phyloP scores from a whole-genome alignment of 192 early-diverging fungal species.

The Chytriomyces confervae region DNA sequence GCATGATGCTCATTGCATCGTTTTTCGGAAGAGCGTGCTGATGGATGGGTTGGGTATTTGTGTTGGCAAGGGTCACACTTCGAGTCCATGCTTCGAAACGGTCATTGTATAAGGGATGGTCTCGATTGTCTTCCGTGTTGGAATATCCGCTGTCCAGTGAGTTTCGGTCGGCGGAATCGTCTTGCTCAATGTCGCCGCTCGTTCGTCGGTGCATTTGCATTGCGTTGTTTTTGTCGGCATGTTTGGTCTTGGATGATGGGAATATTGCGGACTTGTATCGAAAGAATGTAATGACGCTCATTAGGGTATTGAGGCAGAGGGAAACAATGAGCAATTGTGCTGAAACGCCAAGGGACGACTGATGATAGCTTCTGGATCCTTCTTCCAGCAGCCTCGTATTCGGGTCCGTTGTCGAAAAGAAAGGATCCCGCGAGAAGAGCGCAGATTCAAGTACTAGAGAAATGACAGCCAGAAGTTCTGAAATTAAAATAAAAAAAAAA shows the following conservation, averaged over 20 bases:
- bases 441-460: not conserved
- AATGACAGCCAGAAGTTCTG: not conserved
- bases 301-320: not conserved
- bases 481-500: not conserved
- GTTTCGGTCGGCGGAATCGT: not conserved
- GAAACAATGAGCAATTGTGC: constrained; percentile 11
- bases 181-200: not conserved
- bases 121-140: not conserved
- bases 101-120: not conserved
- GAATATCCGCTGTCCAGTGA: constrained; percentile 1
- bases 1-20: not conserved
- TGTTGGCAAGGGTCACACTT: not conserved
- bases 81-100: constrained; percentile 16
- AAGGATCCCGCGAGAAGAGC: not conserved
- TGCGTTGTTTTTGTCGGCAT: not conserved
- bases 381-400: not conserved
- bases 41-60: not conserved
- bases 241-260: not conserved
- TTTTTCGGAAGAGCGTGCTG: not conserved
- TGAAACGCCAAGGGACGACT: not conserved
- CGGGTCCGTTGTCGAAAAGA: not conserved
- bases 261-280: constrained; percentile 2
- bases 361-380: too few relatives aligned
- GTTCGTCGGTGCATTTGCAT: not conserved
- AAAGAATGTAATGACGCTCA: constrained; percentile 18